These are phyloP conservation scores for Talaromyces borbonicus DNA, from an alignment of 495 filamentous ascomycete genomes.

Conservation along the genomic window DNA sequence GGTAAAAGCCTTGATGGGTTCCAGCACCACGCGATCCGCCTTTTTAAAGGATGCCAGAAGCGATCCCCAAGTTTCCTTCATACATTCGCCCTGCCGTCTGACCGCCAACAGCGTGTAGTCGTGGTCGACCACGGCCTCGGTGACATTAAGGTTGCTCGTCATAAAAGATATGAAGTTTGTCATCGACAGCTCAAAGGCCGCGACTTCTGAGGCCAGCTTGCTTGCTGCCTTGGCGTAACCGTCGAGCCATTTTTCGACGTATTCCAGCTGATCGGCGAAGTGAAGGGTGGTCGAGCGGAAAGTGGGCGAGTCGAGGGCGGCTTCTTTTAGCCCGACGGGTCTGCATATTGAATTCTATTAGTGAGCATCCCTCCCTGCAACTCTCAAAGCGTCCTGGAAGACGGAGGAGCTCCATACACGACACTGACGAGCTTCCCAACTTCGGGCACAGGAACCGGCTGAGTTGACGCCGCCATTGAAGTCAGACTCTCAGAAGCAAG, in stretches of 20 bases:
- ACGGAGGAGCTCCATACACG: constrained; percentile 37
- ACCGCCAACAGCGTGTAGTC: constrained; percentile 88
- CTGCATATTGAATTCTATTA: constrained; percentile 23
- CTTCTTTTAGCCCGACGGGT: constrained; percentile 89
- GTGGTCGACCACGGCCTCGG: constrained; percentile 78
- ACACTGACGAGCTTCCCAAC: constrained; percentile 47
- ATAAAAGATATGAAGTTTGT: constrained; percentile 63
- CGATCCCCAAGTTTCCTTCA: constrained; percentile 76
- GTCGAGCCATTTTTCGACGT: constrained; percentile 89
- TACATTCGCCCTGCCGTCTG: constrained; percentile 71
- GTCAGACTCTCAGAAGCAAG: constrained; percentile 24
- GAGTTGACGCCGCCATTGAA: constrained; percentile 42
- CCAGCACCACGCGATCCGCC: constrained; percentile 64
- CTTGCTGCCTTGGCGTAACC: constrained; percentile 68
- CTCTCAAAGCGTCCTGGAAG: no score
- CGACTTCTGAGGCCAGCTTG: constrained; percentile 66
- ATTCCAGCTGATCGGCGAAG: constrained; percentile 86
- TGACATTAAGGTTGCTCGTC: constrained; percentile 59
- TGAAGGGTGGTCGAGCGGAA: constrained; percentile 84
- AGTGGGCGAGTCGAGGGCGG: constrained; percentile 88
- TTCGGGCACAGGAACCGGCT: constrained; percentile 34
- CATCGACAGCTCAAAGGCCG: constrained; percentile 57
- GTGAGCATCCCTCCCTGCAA: no score
- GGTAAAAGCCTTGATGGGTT: constrained; percentile 72
- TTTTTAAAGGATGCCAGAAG: constrained; percentile 60